These are phyloP conservation scores for Chrysosporium queenslandicum DNA, from an alignment of 2,329 filamentous ascomycete genomes.

Conservation along the genomic window DNA sequence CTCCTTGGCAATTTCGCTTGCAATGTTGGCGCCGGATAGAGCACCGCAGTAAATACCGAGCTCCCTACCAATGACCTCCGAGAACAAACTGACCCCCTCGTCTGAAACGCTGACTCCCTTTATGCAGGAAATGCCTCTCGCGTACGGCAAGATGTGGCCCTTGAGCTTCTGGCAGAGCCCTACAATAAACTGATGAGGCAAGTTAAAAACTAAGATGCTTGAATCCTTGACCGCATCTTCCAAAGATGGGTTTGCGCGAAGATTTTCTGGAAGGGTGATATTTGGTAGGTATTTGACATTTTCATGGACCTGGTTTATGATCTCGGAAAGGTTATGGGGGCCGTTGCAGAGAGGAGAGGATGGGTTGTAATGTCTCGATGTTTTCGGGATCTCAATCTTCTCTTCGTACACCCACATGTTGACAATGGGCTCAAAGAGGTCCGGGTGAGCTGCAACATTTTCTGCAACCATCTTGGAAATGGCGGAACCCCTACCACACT, in stretches of 20 bases:
- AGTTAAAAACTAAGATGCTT: slow-evolving; percentile 88
- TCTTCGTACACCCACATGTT: slow-evolving; percentile 99
- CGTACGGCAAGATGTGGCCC: slow-evolving; percentile 83
- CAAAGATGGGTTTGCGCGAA: slow-evolving; percentile 37
- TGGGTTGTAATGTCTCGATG: slow-evolving; percentile 62
- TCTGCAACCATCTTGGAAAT: slow-evolving; percentile 96
- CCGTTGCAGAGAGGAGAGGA: slow-evolving; percentile 48
- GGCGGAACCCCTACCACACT: slow-evolving; percentile 66
- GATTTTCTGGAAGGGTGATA: slow-evolving; percentile 69
- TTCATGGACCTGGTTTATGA: slow-evolving; percentile 91
- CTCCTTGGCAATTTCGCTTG: slow-evolving; percentile 84
- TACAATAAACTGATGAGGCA: slow-evolving; percentile 81
- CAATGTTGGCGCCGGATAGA: slow-evolving; percentile 91
- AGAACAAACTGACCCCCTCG: slow-evolving; percentile 78
- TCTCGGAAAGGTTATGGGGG: slow-evolving; percentile 73
- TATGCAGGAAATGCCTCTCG: slow-evolving; percentile 91
- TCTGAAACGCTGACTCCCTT: slow-evolving; percentile 93
- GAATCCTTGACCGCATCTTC: slow-evolving; percentile 69
- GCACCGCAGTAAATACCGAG: slow-evolving; percentile 95
- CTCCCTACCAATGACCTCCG: slow-evolving; percentile 82
- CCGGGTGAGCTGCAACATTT: slow-evolving; percentile 66
- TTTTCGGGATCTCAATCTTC: slow-evolving; percentile 61
- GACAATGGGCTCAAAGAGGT: slow-evolving; percentile 77
- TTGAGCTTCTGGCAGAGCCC: slow-evolving; percentile 73
- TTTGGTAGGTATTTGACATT: slow-evolving; percentile 97